Percentiles rank a stretch among this genome's conserved stretches.
Evolutionary conservation across 2,329 filamentous ascomycete genomes (phyloP).

Genomic region (Pestalotiopsis sp.): DNA sequence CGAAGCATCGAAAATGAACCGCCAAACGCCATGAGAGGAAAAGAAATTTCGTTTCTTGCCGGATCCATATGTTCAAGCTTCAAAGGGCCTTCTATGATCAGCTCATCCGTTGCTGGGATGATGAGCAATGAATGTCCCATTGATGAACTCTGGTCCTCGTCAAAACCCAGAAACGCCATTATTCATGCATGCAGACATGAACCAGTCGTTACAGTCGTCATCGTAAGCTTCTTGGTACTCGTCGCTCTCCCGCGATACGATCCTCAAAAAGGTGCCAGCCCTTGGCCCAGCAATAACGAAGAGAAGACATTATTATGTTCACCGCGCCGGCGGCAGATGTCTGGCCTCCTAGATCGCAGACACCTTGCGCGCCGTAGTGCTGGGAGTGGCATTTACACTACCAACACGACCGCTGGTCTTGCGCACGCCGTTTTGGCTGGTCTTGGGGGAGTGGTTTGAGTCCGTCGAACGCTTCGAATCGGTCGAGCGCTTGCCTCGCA

Average conservation of each 20-base stretch:
- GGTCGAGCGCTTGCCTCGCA: constrained; percentile 60
- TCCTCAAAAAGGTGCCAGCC: constrained; percentile 14
- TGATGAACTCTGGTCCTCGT: constrained; percentile 13
- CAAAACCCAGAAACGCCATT: constrained; percentile 41
- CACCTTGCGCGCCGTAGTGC: constrained; percentile 55
- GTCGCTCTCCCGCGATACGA: constrained; percentile 21
- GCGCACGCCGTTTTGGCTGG: constrained; percentile 53
- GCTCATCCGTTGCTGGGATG: background rate
- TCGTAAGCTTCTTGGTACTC: constrained; percentile 39
- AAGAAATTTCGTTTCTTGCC: constrained; percentile 11
- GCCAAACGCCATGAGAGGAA: constrained; percentile 12
- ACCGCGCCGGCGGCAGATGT: constrained; percentile 19
- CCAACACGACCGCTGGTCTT: constrained; percentile 70
- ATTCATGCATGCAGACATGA: constrained; percentile 44
- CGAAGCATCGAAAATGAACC: constrained; percentile 8
- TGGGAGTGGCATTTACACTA: constrained; percentile 52
- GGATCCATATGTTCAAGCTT: background rate
- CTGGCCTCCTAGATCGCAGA: constrained; percentile 44
- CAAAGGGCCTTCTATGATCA: background rate
- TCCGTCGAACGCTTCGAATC: constrained; percentile 45
- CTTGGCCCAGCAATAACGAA: constrained; percentile 23
- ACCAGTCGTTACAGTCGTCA: constrained; percentile 46
- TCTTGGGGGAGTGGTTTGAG: constrained; percentile 36
- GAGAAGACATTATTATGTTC: constrained; percentile 20
- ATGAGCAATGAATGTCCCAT: background rate